Evolutionary conservation across 1,284 basidiomycete genomes (phyloP), one percentile per base, ranked within the genome.

Genomic region (Tilletiaria anomala): DNA sequence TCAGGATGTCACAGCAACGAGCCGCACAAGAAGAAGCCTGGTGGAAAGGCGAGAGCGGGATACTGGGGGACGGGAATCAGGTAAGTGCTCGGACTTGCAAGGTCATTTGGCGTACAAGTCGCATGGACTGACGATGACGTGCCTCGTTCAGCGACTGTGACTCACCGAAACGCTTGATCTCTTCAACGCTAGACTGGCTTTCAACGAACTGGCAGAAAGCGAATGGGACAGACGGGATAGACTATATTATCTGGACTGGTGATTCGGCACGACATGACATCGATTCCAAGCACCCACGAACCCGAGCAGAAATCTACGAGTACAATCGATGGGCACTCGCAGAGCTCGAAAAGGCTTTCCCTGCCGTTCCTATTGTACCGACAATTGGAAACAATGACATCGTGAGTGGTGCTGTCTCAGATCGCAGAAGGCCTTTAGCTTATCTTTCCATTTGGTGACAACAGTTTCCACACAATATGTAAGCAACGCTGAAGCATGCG

Each of bases 241-340:
- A 94, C 67, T 94, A 93, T 67, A 40, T 56, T 29, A 36, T 67
- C 80, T 82, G 82, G 84, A 91, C 86, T 5, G 87, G 87, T 31
- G 87, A 93, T 68, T 87, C 79, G 69, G 87, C 84, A 24, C 77
- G 87, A 68, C 87, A 89, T 68, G 87, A 94, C 66, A 84, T 81
- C 61, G 87, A 91, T 69, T 75, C 77, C 43, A 73, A 76, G 48
- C 62, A 80, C 8, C 87, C 87, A 33, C 78, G 88, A 43, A 84
- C 84, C 32, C 74, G 78, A 4, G 72, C 72, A 41, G 87, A 91
- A 69, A 89, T 93, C 47, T 82, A 80, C 56, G 72, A 75, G 4
- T 70, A 81, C 38, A 93, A 93, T 62, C 71, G 76, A 6, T 71
- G 73, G 42, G 73, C 87, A 48, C 76, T 80, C 5, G 62, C 68